phyloP scores from a whole-genome alignment of 2,329 filamentous ascomycete genomes.

The Fusarium clavum region DNA sequence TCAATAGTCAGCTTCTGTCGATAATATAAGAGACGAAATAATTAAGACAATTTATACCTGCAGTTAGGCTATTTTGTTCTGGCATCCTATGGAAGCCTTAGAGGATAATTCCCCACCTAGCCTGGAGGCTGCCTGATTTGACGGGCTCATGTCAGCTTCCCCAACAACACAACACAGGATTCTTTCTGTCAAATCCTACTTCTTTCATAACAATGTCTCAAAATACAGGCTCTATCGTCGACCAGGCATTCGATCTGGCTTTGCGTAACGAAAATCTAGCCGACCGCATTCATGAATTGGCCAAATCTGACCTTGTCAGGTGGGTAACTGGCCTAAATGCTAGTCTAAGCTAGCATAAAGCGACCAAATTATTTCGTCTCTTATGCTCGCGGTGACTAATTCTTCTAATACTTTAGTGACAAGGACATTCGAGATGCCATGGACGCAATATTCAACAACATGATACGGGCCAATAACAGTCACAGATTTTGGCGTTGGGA shows the following conservation, averaged over 20 bases:
- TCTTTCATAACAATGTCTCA: background rate
- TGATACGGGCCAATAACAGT: background rate
- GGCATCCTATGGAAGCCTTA: accelerated
- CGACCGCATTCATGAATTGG: background rate
- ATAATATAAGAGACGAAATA: too few species aligned
- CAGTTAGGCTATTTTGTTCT: too few species aligned
- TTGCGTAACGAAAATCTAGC: background rate
- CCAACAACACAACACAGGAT: too few species aligned
- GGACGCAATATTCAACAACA: background rate
- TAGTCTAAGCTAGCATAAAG: background rate
- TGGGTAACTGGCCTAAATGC: background rate
- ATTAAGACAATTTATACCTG: too few species aligned
- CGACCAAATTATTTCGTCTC: background rate
- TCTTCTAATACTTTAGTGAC: background rate
- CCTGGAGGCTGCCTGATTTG: background rate
- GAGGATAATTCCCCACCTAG: background rate
- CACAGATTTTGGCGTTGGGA: background rate
- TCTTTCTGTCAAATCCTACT: too few species aligned
- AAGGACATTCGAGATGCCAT: background rate
- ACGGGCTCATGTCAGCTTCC: background rate
- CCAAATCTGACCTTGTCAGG: background rate
- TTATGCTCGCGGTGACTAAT: accelerated
- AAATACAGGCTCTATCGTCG: too few species aligned
- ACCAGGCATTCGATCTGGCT: too few species aligned
- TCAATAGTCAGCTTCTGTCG: too few species aligned